Conservation (phyloP, 1,284 basidiomycete genomes). For the Trichosporon sp. region DNA sequence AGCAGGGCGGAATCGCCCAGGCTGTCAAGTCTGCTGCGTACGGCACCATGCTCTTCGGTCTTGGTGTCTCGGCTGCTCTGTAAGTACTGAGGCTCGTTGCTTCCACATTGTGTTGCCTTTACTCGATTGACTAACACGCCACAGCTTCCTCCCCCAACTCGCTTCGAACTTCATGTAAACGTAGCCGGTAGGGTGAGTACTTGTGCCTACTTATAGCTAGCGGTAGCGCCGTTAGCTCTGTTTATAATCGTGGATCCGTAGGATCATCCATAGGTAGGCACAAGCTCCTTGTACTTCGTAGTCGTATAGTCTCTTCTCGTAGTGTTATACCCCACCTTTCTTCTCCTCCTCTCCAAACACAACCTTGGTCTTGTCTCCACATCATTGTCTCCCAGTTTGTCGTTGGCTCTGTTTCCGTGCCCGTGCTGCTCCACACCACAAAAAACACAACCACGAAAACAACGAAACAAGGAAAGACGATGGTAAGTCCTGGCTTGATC, state of each 20-base stretch:
- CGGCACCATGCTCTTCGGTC: constrained; percentile 52
- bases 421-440: background rate
- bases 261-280: constrained; percentile 5
- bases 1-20: constrained; percentile 33
- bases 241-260: constrained; percentile 10
- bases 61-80: constrained; percentile 53
- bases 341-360: background rate
- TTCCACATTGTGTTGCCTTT: no score
- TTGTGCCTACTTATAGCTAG: constrained; percentile 14
- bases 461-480: constrained; percentile 12
- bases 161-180: constrained; percentile 21
- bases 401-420: constrained; percentile 13
- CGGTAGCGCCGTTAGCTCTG: background rate
- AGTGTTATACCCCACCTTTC: background rate
- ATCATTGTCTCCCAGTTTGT: constrained; percentile 17
- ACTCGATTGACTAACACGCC: background rate
- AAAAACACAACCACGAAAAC: background rate
- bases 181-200: constrained; percentile 12
- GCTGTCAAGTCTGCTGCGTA: constrained; percentile 49
- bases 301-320: background rate
- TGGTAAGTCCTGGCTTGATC: constrained; percentile 3
- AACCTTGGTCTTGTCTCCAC: background rate
- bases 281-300: constrained; percentile 14
- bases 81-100: constrained; percentile 30
- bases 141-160: constrained; percentile 20